phyloP scores from a whole-genome alignment of 2,329 filamentous ascomycete species.

The Fusarium buxicola region DNA sequence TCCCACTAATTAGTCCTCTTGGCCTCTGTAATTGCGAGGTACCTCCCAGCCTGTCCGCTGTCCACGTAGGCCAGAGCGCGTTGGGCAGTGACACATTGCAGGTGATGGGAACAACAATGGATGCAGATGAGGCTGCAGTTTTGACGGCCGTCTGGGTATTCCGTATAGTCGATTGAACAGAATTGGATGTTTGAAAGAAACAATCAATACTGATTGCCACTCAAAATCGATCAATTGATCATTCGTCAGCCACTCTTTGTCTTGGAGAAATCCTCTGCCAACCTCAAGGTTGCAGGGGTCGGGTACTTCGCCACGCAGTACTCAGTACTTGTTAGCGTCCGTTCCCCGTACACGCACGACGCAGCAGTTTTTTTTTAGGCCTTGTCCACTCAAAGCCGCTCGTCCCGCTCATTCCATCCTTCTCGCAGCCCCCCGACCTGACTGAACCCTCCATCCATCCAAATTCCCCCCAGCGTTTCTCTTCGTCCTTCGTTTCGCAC shows the following conservation, averaged over 20 bases:
- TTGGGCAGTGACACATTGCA: constrained; percentile 29
- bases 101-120: constrained; percentile 1
- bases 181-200: not conserved
- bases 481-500: constrained; percentile 29
- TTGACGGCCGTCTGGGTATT: not conserved
- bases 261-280: constrained; percentile 11
- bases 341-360: constrained; percentile 15
- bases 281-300: constrained; percentile 5
- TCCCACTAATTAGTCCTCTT: too few relatives aligned
- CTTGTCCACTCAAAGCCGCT: constrained; percentile 25
- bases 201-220: too few relatives aligned
- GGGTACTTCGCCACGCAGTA: constrained; percentile 30
- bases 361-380: constrained; percentile 29
- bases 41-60: constrained; percentile 3
- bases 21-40: not conserved
- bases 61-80: constrained; percentile 7
- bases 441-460: constrained; percentile 9
- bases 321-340: constrained; percentile 16
- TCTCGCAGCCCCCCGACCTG: constrained; percentile 3
- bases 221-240: not conserved
- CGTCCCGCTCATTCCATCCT: constrained; percentile 28
- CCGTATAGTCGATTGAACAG: not conserved
- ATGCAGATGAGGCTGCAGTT: constrained; percentile 13
- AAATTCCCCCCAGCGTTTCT: constrained; percentile 18
- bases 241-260: constrained; percentile 3